Conservation (phyloP, 805 yeast genomes). For the Kregervanrija delftensis region DNA sequence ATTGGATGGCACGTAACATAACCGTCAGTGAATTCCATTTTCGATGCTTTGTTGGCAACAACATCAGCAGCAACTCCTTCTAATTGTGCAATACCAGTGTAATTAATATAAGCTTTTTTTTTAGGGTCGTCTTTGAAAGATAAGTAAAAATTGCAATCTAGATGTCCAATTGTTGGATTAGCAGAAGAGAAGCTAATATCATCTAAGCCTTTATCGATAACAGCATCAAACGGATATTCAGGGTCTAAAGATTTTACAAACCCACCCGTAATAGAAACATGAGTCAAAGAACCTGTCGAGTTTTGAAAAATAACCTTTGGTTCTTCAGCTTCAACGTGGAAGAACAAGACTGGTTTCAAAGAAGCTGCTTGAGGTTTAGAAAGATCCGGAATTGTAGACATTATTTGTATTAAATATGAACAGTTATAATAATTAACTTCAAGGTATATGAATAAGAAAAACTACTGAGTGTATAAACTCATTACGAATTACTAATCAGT, state of each 20-base stretch:
- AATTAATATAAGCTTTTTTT: conserved; percentile 34
- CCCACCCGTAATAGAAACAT: conserved; percentile 30
- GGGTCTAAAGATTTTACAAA: conserved; percentile 31
- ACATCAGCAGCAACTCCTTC: conserved; percentile 31
- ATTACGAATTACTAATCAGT: too few species aligned
- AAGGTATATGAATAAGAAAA: too few species aligned
- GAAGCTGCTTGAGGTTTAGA: conserved; percentile 18
- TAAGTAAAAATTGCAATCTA: conserved; percentile 46
- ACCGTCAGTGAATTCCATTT: conserved; percentile 37
- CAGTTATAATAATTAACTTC: too few species aligned
- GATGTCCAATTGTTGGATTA: conserved; percentile 21
- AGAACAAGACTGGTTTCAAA: conserved; percentile 31
- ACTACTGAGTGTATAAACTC: too few species aligned
- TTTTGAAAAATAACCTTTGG: conserved; percentile 25
- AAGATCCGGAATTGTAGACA: conserved; percentile 16
- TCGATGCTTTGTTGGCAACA: conserved; percentile 24
- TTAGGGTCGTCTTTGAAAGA: conserved; percentile 28
- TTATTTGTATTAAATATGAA: background rate
- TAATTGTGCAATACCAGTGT: conserved; percentile 42
- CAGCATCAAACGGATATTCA: conserved; percentile 33
- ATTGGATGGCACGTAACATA: conserved; percentile 44
- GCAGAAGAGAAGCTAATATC: conserved; percentile 33
- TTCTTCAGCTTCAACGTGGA: conserved; percentile 30
- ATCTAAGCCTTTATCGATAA: conserved; percentile 38
- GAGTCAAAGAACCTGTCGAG: conserved; percentile 20